These are phyloP conservation scores for Puccinia coronata DNA, from an alignment of 1,284 basidiomycete species.

Conservation along the genomic window DNA sequence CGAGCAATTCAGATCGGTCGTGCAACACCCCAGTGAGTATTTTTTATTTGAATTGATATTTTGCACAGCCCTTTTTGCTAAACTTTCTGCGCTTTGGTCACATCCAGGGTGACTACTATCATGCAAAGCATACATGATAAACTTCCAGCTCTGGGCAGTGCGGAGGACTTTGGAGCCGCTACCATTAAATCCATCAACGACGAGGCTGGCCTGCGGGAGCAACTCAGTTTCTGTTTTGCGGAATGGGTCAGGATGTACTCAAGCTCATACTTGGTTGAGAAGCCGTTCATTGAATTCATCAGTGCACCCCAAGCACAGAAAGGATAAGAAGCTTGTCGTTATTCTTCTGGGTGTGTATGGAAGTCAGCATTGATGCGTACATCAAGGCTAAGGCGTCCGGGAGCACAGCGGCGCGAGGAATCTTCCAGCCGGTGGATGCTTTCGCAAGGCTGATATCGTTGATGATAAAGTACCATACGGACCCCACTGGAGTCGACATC, in stretches of 20 bases:
- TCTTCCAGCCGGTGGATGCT: slow-evolving; percentile 90
- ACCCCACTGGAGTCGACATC: slow-evolving; percentile 78
- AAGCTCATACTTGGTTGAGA: slow-evolving; percentile 83
- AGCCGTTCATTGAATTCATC: slow-evolving; percentile 95
- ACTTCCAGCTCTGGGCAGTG: slow-evolving; percentile 7
- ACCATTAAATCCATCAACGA: slow-evolving; percentile 29
- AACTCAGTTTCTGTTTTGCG: slow-evolving; percentile 65
- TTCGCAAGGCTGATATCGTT: slow-evolving; percentile 93
- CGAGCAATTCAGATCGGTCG: slow-evolving; percentile 68
- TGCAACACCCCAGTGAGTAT: slow-evolving; percentile 75
- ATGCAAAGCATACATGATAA: slow-evolving; percentile 40
- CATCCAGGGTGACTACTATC: slow-evolving; percentile 28
- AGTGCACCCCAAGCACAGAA: slow-evolving; percentile 93
- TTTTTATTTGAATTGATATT: not conserved
- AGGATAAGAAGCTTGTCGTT: slow-evolving; percentile 92
- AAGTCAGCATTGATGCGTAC: slow-evolving; percentile 89
- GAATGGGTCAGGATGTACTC: slow-evolving; percentile 96
- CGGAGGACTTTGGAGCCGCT: slow-evolving; percentile 10
- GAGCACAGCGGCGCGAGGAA: slow-evolving; percentile 69
- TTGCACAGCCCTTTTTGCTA: not conserved
- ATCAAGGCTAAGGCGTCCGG: slow-evolving; percentile 78
- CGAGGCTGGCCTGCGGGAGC: slow-evolving; percentile 61
- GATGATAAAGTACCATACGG: slow-evolving; percentile 99
- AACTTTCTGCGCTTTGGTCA: not conserved
- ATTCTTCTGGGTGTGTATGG: slow-evolving; percentile 97